Evolutionary conservation across 306 rosid genomes (phyloP).

Genomic region (Cicer pinnatifidum): DNA sequence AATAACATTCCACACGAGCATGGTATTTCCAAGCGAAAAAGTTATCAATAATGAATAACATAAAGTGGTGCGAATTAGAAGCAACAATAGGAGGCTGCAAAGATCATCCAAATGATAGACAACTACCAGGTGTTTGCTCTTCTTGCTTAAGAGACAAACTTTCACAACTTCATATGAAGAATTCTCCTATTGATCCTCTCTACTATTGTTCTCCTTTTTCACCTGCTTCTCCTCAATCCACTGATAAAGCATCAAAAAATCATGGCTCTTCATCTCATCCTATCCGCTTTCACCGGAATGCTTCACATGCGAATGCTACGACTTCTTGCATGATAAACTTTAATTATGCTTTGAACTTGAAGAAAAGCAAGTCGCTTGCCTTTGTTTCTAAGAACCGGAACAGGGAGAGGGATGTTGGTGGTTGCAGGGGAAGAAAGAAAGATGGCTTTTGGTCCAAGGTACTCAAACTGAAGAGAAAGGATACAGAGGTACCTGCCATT

Average conservation of each 20-base stretch:
- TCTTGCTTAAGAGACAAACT: conserved; percentile 64
- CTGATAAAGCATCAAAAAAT: conserved; percentile 6
- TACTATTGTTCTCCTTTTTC: conserved; percentile 16
- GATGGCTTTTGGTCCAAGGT: conserved; percentile 79
- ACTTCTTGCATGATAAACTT: conserved; percentile 45
- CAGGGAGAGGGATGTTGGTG: conserved; percentile 41
- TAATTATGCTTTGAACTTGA: conserved; percentile 56
- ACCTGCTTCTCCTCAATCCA: conserved; percentile 27
- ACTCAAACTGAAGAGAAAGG: conserved; percentile 49
- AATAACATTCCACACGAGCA: conserved; percentile 15
- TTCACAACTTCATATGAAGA: conserved; percentile 44
- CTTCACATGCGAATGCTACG: conserved; percentile 50
- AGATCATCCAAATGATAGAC: conserved; percentile 51
- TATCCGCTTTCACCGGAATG: conserved; percentile 50
- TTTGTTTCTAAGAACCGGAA: conserved; percentile 43
- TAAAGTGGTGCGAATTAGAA: conserved; percentile 53
- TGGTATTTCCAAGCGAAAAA: neutral
- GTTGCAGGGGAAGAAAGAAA: conserved; percentile 49
- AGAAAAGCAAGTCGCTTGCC: conserved; percentile 69
- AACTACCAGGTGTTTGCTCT: conserved; percentile 64
- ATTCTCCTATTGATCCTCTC: conserved; percentile 10
- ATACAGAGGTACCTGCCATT: conserved; percentile 38
- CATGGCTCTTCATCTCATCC: conserved; percentile 35
- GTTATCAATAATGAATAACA: neutral
- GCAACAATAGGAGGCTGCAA: conserved; percentile 48